These are phyloP conservation scores for Fistulifera solaris DNA, from an alignment of 108 stramenopile genomes.

Conservation along the genomic window DNA sequence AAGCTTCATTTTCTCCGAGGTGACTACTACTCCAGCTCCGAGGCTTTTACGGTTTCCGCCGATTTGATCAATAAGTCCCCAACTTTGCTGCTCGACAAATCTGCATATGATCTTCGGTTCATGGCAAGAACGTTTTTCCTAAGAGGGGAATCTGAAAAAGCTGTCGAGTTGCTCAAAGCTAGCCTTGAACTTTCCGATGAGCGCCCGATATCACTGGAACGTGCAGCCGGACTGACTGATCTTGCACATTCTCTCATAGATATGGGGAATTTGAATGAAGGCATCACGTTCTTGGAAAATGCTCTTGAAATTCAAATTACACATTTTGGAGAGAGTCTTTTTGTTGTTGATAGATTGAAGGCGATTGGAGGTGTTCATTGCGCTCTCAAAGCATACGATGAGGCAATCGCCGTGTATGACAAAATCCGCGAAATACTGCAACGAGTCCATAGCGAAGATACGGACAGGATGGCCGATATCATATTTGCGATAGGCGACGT, in stretches of 20 bases:
- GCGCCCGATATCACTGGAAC: slow-evolving; percentile 32
- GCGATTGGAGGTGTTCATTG: slow-evolving; percentile 31
- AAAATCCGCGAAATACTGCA: slow-evolving; percentile 36
- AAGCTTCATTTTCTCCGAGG: slow-evolving; percentile 20
- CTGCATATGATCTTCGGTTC: slow-evolving; percentile 23
- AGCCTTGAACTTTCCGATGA: slow-evolving; percentile 31
- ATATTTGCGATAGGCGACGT: slow-evolving; percentile 35
- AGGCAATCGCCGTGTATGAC: slow-evolving; percentile 23
- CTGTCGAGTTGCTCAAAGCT: slow-evolving; percentile 26
- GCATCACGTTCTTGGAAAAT: slow-evolving; percentile 26
- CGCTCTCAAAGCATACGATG: slow-evolving; percentile 18
- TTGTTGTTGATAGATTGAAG: slow-evolving; percentile 25
- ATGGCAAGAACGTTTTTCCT: slow-evolving; percentile 29
- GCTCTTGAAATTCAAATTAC: slow-evolving; percentile 38
- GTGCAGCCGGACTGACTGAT: slow-evolving; percentile 31
- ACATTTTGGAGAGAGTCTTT: slow-evolving; percentile 37
- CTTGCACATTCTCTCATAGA: slow-evolving; percentile 14
- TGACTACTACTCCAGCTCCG: slow-evolving; percentile 13
- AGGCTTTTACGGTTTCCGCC: slow-evolving; percentile 19
- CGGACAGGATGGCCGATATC: slow-evolving; percentile 32
- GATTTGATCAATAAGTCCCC: slow-evolving; percentile 18
- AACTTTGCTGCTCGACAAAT: slow-evolving; percentile 21
- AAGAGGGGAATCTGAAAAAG: slow-evolving; percentile 17
- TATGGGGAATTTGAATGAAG: slow-evolving; percentile 12
- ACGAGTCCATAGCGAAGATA: slow-evolving; percentile 30